A percentile compares a stretch with the other conserved stretches of the same genome.
phyloP scores from a whole-genome alignment of 495 filamentous ascomycete species.

The Poronia punctata region DNA sequence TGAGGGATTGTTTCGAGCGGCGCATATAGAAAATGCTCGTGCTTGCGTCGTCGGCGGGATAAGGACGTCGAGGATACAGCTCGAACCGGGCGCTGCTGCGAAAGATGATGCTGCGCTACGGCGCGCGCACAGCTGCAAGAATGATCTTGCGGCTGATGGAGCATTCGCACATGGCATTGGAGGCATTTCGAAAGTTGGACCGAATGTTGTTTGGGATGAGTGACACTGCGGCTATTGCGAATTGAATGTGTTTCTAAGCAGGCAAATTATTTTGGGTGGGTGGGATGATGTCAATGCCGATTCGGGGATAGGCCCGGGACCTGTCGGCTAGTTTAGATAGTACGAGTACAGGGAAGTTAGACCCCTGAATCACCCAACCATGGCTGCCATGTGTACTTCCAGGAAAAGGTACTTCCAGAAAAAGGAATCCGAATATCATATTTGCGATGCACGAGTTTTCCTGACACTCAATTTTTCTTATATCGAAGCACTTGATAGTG shows the following conservation, averaged over 20 bases:
- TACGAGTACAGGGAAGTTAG: no score
- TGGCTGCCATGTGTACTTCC: no score
- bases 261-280: conserved; percentile 18
- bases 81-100: conserved; percentile 5
- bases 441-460: no score
- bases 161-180: conserved; percentile 30
- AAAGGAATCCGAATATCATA: no score
- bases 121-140: conserved; percentile 33
- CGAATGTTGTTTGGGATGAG: neutral
- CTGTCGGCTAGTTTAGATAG: no score
- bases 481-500: no score
- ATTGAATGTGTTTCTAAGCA: conserved; percentile 15
- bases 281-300: conserved; percentile 36
- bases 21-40: conserved; percentile 9
- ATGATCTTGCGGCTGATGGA: conserved; percentile 29
- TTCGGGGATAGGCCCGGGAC: neutral
- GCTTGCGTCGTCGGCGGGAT: conserved; percentile 18
- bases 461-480: no score
- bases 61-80: conserved; percentile 32
- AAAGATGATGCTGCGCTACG: conserved; percentile 11
- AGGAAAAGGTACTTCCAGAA: no score
- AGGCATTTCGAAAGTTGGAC: conserved; percentile 21
- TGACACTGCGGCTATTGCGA: neutral
- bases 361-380: no score
- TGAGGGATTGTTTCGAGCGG: neutral